Evolutionary conservation across 1,284 basidiomycete species (phyloP).

Genomic region (Sphagnurus paluster): DNA sequence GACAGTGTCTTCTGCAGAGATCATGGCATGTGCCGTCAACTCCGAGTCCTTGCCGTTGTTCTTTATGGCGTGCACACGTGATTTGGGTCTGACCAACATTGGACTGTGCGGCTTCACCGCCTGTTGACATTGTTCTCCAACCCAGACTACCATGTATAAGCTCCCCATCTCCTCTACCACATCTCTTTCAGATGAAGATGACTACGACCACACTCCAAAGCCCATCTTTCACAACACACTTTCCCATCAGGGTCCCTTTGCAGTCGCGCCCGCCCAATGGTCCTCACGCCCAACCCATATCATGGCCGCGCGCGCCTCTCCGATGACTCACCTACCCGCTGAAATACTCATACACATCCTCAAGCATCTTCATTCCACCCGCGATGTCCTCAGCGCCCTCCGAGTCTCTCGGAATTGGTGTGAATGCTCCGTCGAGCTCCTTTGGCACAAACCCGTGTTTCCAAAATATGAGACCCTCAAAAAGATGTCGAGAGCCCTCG

Average conservation of each 20-base stretch:
- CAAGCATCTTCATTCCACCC: constrained; percentile 74
- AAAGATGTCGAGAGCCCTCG: constrained; percentile 74
- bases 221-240: constrained; percentile 50
- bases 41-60: too few relatives aligned
- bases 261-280: constrained; percentile 68
- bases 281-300: constrained; percentile 35
- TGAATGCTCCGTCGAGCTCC: constrained; percentile 90
- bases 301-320: constrained; percentile 35
- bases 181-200: constrained; percentile 62
- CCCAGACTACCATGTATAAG: constrained; percentile 49
- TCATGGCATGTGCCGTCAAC: neutral
- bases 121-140: constrained; percentile 23
- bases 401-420: constrained; percentile 94
- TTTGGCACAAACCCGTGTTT: constrained; percentile 93
- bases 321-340: constrained; percentile 71
- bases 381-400: constrained; percentile 76
- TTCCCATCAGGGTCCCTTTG: constrained; percentile 31
- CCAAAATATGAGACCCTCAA: constrained; percentile 70
- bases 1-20: constrained; percentile 3
- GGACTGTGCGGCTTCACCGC: constrained; percentile 1
- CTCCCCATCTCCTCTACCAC: constrained; percentile 56
- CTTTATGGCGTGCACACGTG: constrained; percentile 16
- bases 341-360: constrained; percentile 95
- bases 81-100: constrained; percentile 17
- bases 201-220: constrained; percentile 58